These are phyloP conservation scores for Auriscalpium microsporum DNA, from an alignment of 768 basidiomycete species.

Conservation along the genomic window DNA sequence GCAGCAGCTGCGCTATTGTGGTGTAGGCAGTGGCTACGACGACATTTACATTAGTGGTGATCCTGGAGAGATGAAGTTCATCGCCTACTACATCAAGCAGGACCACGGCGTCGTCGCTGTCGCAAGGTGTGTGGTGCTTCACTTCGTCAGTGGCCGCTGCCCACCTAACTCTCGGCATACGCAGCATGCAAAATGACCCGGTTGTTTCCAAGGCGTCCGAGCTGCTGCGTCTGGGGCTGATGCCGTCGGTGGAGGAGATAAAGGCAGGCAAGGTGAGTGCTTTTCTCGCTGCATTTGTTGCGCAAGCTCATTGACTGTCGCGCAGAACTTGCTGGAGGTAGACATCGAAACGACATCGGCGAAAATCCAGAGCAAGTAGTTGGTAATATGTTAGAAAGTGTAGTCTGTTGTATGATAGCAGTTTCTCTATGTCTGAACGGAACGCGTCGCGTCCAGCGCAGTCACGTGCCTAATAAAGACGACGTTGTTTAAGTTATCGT, in stretches of 20 bases:
- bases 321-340: slow-evolving; percentile 23
- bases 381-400: background rate
- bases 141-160: too few species aligned
- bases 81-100: slow-evolving; percentile 72
- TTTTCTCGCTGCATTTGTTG: background rate
- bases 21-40: slow-evolving; percentile 61
- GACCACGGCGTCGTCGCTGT: slow-evolving; percentile 59
- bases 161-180: background rate
- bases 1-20: slow-evolving; percentile 80
- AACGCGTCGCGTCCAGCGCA: too few species aligned
- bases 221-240: slow-evolving; percentile 65
- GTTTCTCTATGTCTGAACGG: too few species aligned
- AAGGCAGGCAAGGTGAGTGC: slow-evolving; percentile 56
- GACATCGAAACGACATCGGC: slow-evolving; percentile 22
- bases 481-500: too few species aligned
- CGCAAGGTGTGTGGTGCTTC: slow-evolving; percentile 36
- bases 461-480: too few species aligned
- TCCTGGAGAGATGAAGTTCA: slow-evolving; percentile 74
- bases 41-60: slow-evolving; percentile 74
- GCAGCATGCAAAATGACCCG: slow-evolving; percentile 76
- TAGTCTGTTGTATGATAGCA: background rate
- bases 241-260: slow-evolving; percentile 73
- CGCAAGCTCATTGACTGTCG: background rate
- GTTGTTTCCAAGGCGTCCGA: slow-evolving; percentile 73
- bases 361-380: slow-evolving; percentile 6